These are phyloP conservation scores for Phalaenopsis hybrid DNA, from an alignment of 116 monocot genomes.

Conservation along the genomic window DNA sequence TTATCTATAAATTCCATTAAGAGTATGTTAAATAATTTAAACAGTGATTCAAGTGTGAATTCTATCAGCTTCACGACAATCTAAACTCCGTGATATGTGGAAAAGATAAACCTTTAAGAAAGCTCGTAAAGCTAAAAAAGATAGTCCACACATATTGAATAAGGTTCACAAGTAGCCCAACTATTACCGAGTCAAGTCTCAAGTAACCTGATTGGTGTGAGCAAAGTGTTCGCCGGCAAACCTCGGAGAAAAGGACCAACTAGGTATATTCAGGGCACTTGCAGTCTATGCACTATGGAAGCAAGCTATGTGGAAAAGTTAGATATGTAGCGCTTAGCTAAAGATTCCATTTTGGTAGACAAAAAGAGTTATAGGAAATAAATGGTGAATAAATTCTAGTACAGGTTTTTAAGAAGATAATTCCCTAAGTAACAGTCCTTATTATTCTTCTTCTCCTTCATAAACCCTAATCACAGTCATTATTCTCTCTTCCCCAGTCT, in stretches of 20 bases:
- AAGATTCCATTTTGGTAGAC: background rate
- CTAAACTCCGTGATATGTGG: too few species aligned
- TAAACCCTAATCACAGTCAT: conserved; percentile 2
- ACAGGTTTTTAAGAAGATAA: background rate
- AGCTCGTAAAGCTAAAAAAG: background rate
- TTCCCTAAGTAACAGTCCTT: background rate
- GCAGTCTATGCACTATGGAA: background rate
- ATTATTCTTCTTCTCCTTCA: background rate
- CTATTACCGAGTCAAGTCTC: background rate
- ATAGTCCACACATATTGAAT: background rate
- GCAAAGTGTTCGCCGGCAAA: background rate
- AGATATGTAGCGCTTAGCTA: background rate
- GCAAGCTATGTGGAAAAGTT: background rate
- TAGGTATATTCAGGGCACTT: background rate
- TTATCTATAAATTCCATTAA: too few species aligned
- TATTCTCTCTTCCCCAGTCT: background rate
- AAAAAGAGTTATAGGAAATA: background rate
- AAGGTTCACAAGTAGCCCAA: background rate
- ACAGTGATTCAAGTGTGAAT: too few species aligned
- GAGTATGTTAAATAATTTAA: too few species aligned
- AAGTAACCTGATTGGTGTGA: background rate
- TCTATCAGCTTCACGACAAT: too few species aligned
- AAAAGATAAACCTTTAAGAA: background rate
- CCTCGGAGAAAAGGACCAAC: background rate
- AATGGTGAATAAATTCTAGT: background rate